Evolutionary conservation across 2,329 filamentous ascomycete species (phyloP).

Genomic region (Stemphylium vesicarium): DNA sequence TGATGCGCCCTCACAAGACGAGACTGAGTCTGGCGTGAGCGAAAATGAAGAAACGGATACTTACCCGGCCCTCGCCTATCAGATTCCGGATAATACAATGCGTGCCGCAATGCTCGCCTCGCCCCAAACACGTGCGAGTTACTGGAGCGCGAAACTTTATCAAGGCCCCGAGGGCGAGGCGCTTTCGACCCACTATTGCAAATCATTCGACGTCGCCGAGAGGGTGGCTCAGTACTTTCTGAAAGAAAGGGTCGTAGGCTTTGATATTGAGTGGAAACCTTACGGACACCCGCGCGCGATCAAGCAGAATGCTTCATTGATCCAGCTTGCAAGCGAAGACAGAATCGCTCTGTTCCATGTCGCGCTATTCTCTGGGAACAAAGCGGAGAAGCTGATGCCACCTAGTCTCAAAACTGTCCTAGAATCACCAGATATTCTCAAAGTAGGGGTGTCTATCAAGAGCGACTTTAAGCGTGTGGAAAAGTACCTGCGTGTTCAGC

Average conservation of each 20-base stretch:
- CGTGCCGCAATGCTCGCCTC: slow-evolving; percentile 39
- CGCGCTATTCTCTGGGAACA: slow-evolving; percentile 55
- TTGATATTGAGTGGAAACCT: slow-evolving; percentile 85
- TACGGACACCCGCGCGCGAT: slow-evolving; percentile 56
- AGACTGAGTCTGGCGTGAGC: slow-evolving; percentile 6
- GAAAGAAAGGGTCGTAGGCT: slow-evolving; percentile 74
- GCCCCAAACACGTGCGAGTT: slow-evolving; percentile 48
- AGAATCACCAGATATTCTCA: slow-evolving; percentile 71
- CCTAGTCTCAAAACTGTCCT: slow-evolving; percentile 74
- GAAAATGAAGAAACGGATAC: slow-evolving; percentile 24
- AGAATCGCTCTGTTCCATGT: slow-evolving; percentile 84
- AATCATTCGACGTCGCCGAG: slow-evolving; percentile 70
- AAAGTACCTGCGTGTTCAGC: slow-evolving; percentile 65
- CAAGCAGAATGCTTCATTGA: slow-evolving; percentile 81
- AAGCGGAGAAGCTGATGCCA: slow-evolving; percentile 64
- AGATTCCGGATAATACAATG: slow-evolving; percentile 40
- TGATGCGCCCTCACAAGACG: neutral
- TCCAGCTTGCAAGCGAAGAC: slow-evolving; percentile 80
- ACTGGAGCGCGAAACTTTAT: slow-evolving; percentile 74
- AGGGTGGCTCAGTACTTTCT: slow-evolving; percentile 71
- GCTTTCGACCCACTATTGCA: slow-evolving; percentile 80
- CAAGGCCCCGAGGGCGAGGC: slow-evolving; percentile 60
- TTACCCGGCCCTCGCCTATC: slow-evolving; percentile 36
- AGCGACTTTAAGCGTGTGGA: slow-evolving; percentile 70
- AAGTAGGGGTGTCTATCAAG: slow-evolving; percentile 76